Evolutionary conservation across 495 filamentous ascomycete species (phyloP).

Genomic region (Diplogelasinospora grovesii): DNA sequence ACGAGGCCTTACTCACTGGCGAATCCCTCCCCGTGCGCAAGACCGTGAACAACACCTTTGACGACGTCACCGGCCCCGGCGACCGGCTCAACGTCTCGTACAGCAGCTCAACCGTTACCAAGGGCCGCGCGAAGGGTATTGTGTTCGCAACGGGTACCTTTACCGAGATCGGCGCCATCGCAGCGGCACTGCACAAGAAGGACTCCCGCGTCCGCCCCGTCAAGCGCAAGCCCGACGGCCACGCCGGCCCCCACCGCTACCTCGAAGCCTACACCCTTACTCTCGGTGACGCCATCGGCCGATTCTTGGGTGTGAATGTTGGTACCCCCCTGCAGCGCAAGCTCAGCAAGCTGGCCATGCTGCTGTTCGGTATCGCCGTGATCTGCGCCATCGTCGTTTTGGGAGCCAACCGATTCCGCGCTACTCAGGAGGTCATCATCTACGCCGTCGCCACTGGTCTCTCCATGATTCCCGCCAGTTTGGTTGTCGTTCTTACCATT

Average conservation of each 20-base stretch:
- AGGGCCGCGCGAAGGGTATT: conserved; percentile 60
- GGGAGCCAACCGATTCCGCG: conserved; percentile 63
- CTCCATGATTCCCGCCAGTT: conserved; percentile 62
- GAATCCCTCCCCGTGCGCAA: conserved; percentile 54
- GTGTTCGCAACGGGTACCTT: conserved; percentile 64
- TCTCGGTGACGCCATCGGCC: conserved; percentile 56
- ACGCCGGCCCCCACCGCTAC: conserved; percentile 59
- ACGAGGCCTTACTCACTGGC: conserved; percentile 50
- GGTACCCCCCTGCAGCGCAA: conserved; percentile 75
- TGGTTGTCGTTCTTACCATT: conserved; percentile 65
- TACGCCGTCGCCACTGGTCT: conserved; percentile 72
- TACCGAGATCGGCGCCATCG: conserved; percentile 80
- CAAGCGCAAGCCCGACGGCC: conserved; percentile 51
- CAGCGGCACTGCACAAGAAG: conserved; percentile 53
- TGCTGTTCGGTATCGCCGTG: conserved; percentile 68
- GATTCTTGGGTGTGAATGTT: conserved; percentile 66
- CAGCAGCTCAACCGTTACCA: conserved; percentile 58
- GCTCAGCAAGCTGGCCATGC: conserved; percentile 66
- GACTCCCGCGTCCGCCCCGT: conserved; percentile 50
- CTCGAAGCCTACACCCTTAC: conserved; percentile 63
- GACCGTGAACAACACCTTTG: conserved; percentile 23
- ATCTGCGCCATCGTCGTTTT: conserved; percentile 75
- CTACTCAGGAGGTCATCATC: conserved; percentile 70
- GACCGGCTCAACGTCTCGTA: conserved; percentile 66
- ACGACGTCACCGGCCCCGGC: conserved; percentile 45